Evolutionary conservation across 768 basidiomycete genomes (phyloP).

Genomic region (Lyophyllum semitale): DNA sequence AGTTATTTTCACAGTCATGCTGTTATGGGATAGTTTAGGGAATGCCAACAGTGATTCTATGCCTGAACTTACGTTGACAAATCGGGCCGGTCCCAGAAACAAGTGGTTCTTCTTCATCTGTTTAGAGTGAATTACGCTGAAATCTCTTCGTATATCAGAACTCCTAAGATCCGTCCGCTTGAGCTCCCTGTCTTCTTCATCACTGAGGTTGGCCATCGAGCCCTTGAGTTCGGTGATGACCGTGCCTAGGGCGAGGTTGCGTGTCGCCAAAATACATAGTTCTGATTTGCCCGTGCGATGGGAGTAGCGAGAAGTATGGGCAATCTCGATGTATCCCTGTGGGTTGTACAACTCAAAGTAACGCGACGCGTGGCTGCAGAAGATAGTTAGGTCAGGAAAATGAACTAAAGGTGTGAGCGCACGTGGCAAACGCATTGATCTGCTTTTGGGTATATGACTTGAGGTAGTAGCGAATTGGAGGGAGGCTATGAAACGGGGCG

Average conservation of each 20-base stretch:
- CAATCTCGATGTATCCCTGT: constrained; percentile 82
- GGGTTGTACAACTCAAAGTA: constrained; percentile 89
- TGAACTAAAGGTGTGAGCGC: constrained; percentile 41
- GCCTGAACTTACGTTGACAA: constrained; percentile 75
- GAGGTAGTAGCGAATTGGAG: constrained; percentile 77
- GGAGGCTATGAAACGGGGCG: constrained; percentile 49
- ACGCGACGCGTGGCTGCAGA: constrained; percentile 77
- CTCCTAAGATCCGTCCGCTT: constrained; percentile 80
- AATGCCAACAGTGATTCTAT: constrained; percentile 21
- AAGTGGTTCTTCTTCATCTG: constrained; percentile 92
- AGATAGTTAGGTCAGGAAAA: constrained; percentile 21
- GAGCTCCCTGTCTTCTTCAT: constrained; percentile 84
- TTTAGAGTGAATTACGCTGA: constrained; percentile 89
- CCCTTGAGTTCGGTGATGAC: constrained; percentile 88
- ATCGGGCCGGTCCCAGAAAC: constrained; percentile 88
- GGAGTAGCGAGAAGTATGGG: constrained; percentile 86
- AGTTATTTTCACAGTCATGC: constrained; percentile 92
- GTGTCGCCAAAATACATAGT: constrained; percentile 84
- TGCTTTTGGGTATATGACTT: constrained; percentile 78
- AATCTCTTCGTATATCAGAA: constrained; percentile 80
- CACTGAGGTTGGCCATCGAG: constrained; percentile 86
- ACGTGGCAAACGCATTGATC: constrained; percentile 92
- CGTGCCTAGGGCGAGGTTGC: constrained; percentile 61
- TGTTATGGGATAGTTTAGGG: constrained; percentile 34
- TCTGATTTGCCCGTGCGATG: constrained; percentile 89